phyloP scores from a whole-genome alignment of 2,329 filamentous ascomycete species.

The Escovopsis sp. region DNA sequence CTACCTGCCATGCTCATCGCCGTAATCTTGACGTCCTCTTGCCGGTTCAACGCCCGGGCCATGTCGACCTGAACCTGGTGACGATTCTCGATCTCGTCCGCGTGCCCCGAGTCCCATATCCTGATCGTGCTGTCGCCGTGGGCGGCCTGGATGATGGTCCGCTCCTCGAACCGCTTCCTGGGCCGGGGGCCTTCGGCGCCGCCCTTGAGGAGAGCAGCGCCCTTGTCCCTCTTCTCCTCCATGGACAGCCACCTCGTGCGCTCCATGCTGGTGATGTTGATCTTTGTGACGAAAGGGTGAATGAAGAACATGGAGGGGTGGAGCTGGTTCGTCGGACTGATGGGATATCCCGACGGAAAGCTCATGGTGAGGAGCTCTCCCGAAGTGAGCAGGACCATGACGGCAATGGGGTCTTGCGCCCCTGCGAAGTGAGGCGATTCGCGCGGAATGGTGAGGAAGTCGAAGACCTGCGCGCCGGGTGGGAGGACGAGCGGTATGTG shows the following conservation, averaged over 20 bases:
- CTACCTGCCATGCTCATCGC: conserved; percentile 65
- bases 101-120: conserved; percentile 83
- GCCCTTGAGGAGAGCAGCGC: conserved; percentile 63
- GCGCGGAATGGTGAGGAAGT: conserved; percentile 74
- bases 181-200: conserved; percentile 58
- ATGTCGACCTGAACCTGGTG: conserved; percentile 73
- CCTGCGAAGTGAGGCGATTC: conserved; percentile 73
- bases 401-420: conserved; percentile 77
- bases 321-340: conserved; percentile 83
- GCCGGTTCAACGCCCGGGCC: conserved; percentile 65
- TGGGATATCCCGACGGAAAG: conserved; percentile 82
- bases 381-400: conserved; percentile 65
- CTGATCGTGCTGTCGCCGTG: conserved; percentile 87
- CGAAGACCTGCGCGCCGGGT: conserved; percentile 56
- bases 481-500: conserved; percentile 61
- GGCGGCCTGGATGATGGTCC: conserved; percentile 72
- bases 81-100: conserved; percentile 83
- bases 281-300: conserved; percentile 70
- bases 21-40: conserved; percentile 59
- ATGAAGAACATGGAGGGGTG: conserved; percentile 78
- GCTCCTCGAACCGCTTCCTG: conserved; percentile 61
- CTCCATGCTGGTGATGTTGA: conserved; percentile 58
- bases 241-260: conserved; percentile 78
- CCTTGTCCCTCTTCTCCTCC: conserved; percentile 67
- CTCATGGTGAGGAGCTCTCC: conserved; percentile 82